Evolutionary conservation across 768 basidiomycete genomes (phyloP), one percentile per base, ranked within the genome.

Genomic region (Psilocybe tampanensis): DNA sequence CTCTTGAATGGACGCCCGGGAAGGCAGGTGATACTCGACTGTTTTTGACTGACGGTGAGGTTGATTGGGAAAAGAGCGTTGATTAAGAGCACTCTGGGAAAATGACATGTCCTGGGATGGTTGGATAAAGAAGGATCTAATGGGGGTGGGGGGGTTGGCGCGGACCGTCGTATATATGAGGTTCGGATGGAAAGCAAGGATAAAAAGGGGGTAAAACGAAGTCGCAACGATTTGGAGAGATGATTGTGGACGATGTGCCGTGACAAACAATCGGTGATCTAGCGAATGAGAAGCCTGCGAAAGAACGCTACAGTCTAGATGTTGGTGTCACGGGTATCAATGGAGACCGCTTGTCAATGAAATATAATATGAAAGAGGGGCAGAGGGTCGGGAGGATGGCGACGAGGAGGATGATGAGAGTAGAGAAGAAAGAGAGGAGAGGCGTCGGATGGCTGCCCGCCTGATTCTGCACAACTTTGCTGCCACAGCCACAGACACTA

Each of bases 1-100:
- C 62, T 92, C 89, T 61, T 88, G 88, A 59, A 91, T 86, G 61
- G 86, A 88, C 70, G 89, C 83, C 43, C 89, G 76, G 11, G 86
- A 87, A 2, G 89, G 89, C 17, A 86, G 78, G 74, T 89, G 85
- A 70, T 90, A 88, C 66, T 92, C 88, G 70, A 93, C 78, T 15
- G 88, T 85, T 77, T 82, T 87, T 23, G 86, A 86, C 63, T 78
- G 76, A 63, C 76, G 73, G 60, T 72, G 75, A 61, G 75, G 73
- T 54, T 77, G 74, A 63, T 78, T 76, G 52, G 63, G 65, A 58
- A 71, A 70, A 51, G 72, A 70, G 64, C 77, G 76, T 70, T 78
- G 79, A 71, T 81, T 81, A 65, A 78, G 72, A 63, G 76, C 72
- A 67, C 77, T 75, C 63, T 79, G 80, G 52, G 80, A 62, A 49